These are phyloP conservation scores for Rosa hybrid DNA, from an alignment of 331 rosid species.

Conservation along the genomic window DNA sequence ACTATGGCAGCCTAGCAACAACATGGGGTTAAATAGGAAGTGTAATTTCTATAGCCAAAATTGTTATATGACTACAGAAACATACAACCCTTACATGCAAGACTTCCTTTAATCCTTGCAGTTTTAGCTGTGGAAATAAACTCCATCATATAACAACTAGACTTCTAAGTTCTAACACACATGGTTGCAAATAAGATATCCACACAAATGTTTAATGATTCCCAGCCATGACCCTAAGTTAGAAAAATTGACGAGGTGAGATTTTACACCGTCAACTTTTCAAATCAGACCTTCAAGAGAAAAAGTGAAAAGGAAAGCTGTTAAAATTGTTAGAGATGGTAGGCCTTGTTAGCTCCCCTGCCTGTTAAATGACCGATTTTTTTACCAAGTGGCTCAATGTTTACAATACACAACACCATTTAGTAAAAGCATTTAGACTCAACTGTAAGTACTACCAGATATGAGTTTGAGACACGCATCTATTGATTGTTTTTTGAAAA, in stretches of 20 bases:
- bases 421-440: not conserved
- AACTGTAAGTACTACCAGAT: not conserved
- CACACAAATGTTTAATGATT: not conserved
- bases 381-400: not conserved
- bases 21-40: not conserved
- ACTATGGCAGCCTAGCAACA: not conserved
- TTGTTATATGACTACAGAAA: not conserved
- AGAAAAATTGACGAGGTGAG: not conserved
- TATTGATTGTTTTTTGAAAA: conserved; percentile 1
- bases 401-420: not conserved
- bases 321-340: not conserved
- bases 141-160: not conserved
- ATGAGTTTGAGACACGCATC: not conserved
- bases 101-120: not conserved
- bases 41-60: not conserved
- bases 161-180: not conserved
- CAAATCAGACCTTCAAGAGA: not conserved
- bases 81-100: not conserved
- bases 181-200: not conserved
- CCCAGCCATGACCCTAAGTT: not conserved
- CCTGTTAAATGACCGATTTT: not conserved
- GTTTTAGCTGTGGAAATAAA: not conserved
- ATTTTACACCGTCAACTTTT: not conserved
- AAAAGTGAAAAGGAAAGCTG: not conserved
- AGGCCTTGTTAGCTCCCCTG: not conserved